Conservation (phyloP, 176 grass and related monocot genomes). For the Musa itinerans region DNA sequence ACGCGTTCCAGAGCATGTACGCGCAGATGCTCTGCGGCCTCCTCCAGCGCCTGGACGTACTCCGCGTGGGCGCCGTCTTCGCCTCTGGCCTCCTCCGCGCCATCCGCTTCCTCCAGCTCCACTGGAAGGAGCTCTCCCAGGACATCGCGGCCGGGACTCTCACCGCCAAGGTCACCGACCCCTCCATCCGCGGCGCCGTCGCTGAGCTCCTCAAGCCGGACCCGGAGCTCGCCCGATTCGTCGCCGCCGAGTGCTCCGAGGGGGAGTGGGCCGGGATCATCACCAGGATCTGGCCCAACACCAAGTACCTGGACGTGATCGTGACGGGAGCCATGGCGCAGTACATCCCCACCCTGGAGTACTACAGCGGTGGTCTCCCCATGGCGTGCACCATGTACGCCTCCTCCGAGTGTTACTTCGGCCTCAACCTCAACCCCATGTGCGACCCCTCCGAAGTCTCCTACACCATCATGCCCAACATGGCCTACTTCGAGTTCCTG, state of each 20-base stretch:
- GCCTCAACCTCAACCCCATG: slow-evolving; percentile 50
- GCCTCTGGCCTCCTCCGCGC: slow-evolving; percentile 19
- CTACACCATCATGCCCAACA: slow-evolving; percentile 79
- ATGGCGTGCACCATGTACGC: slow-evolving; percentile 69
- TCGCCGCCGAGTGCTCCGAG: slow-evolving; percentile 4
- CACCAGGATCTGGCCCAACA: slow-evolving; percentile 19
- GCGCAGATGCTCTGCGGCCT: slow-evolving; percentile 25
- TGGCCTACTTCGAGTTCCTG: slow-evolving; percentile 75
- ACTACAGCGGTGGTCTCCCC: slow-evolving; percentile 46
- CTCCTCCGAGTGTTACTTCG: slow-evolving; percentile 65
- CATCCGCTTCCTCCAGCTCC: slow-evolving; percentile 22
- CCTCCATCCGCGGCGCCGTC: slow-evolving; percentile 8
- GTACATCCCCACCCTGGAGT: slow-evolving; percentile 63
- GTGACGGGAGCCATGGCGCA: slow-evolving; percentile 68
- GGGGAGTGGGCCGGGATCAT: slow-evolving; percentile 14
- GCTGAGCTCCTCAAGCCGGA: slow-evolving; percentile 6
- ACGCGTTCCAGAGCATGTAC: slow-evolving; percentile 24
- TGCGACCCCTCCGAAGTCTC: slow-evolving; percentile 47
- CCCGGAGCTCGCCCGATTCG: background rate
- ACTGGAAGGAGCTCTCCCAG: slow-evolving; percentile 15
- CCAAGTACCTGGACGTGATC: slow-evolving; percentile 34
- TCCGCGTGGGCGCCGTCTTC: slow-evolving; percentile 18
- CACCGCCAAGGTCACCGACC: slow-evolving; percentile 15
- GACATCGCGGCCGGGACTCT: slow-evolving; percentile 5
- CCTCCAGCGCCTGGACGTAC: slow-evolving; percentile 18